Evolutionary conservation across 495 filamentous ascomycete genomes (phyloP), one percentile per base, ranked within the genome.

Genomic region (Neurospora sp.): DNA sequence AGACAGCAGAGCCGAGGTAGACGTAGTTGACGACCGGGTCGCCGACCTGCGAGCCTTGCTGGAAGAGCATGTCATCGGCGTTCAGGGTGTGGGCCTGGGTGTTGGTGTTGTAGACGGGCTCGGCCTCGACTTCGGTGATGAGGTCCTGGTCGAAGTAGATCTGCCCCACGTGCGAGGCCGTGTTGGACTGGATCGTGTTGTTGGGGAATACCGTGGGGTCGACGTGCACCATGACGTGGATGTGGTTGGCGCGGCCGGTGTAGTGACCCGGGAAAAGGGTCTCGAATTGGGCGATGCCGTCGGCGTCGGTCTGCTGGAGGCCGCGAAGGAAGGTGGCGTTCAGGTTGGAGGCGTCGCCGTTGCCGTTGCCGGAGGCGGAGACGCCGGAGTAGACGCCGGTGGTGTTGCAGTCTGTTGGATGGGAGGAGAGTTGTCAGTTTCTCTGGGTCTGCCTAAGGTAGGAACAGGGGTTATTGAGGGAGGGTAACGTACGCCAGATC

Each of bases 81-180:
- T 91, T 91, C 38, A 79, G 75, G 2, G 85, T 88, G 42, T 88
- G 74, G 1, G 44, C 40, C 70, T 89, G 86, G 0, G 81, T 87
- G 84, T 91, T 91, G 69, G 80, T 83, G 72, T 71, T 86, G 77
- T 92, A 92, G 0, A 87, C 87, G 70, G 80, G 81, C 11, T 82
- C 85, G n/a, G 82, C 78, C 76, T 90, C 87, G 46, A 92, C 88
- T 41, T 83, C 84, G 12, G 75, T 79, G 74, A 88, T 85, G 23
- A 91, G 85, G 39, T 82, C 84, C 76, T 91, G 85, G 71, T 88
- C 87, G 80, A 87, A 92, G 86, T 89, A 92, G 16, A 91, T 75
- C 79, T 92, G 89, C 73, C 89, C 82, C 72, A 91, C 82, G 78
- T 92, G 88, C n/a, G 83, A 80, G 54, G 88, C 80, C 6, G 76